Percentiles rank a stretch among this genome's conserved stretches.
These are phyloP conservation scores for Talaromyces sp. DNA, from an alignment of 2,329 filamentous ascomycete species.

Conservation along the genomic window DNA sequence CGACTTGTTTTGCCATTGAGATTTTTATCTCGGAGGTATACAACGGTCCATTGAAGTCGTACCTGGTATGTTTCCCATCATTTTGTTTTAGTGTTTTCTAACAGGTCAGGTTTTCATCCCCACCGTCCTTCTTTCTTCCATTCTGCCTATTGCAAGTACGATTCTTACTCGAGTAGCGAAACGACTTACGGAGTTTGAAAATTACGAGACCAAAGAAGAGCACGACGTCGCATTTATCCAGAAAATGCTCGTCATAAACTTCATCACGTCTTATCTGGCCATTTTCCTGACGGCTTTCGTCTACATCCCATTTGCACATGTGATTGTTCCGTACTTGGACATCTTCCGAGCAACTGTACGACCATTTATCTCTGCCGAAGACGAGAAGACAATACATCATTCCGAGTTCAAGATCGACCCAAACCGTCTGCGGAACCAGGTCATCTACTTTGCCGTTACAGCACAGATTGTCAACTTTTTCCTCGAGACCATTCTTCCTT, in stretches of 20 bases:
- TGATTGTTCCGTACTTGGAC: conserved; percentile 84
- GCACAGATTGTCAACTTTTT: conserved; percentile 88
- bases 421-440: conserved; percentile 77
- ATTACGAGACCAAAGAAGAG: conserved; percentile 83
- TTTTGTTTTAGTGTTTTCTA: conserved; percentile 6
- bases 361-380: conserved; percentile 71
- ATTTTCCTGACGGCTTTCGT: conserved; percentile 90
- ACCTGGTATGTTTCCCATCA: conserved; percentile 59
- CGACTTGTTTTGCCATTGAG: conserved; percentile 87
- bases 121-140: conserved; percentile 75
- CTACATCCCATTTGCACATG: conserved; percentile 85
- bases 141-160: conserved; percentile 75
- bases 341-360: conserved; percentile 76
- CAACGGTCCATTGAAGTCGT: conserved; percentile 79
- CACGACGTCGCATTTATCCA: conserved; percentile 81
- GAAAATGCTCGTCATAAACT: conserved; percentile 97
- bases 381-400: conserved; percentile 56
- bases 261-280: conserved; percentile 91
- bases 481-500: conserved; percentile 82
- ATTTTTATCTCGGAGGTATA: conserved; percentile 97
- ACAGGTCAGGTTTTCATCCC: conserved; percentile 71
- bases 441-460: conserved; percentile 96
- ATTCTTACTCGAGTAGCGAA: conserved; percentile 80
- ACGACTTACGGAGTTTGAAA: conserved; percentile 77
- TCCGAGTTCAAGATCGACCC: conserved; percentile 77